Percentiles rank a stretch among this genome's conserved stretches.
Conservation (phyloP, 208 protist genomes). For the Paratrypanosoma confusum region DNA sequence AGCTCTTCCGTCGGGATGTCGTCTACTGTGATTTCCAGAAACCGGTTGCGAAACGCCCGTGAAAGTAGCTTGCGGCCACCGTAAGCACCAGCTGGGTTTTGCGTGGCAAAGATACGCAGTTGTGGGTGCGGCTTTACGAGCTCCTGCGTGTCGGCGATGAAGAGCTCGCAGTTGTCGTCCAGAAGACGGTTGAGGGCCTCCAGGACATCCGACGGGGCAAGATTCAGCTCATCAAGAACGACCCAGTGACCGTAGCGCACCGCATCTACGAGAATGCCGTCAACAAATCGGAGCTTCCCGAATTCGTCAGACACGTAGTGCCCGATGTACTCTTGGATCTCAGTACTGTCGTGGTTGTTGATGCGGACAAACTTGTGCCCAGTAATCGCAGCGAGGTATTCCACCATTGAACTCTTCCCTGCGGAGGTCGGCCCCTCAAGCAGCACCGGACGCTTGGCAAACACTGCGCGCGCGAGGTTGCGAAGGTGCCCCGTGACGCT, state of each 20-base stretch:
- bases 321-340: conserved; percentile 99
- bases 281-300: conserved; percentile 94
- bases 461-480: conserved; percentile 91
- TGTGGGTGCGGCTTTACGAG: conserved; percentile 95
- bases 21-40: conserved; percentile 99
- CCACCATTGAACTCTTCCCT: conserved; percentile 99
- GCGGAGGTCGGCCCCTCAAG: conserved; percentile 98
- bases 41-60: conserved; percentile 99
- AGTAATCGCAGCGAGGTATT: conserved; percentile 96
- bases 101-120: conserved; percentile 99
- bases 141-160: conserved; percentile 98
- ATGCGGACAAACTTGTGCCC: conserved; percentile 99
- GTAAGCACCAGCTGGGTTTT: conserved; percentile 98
- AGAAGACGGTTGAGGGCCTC: conserved; percentile 99
- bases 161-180: conserved; percentile 99
- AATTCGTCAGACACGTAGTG: conserved; percentile 94
- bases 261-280: conserved; percentile 96
- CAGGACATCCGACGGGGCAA: conserved; percentile 99
- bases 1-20: conserved; percentile 98
- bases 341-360: conserved; percentile 99
- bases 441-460: conserved; percentile 95
- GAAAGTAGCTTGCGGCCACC: conserved; percentile 98
- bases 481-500: conserved; percentile 90
- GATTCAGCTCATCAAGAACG: conserved; percentile 99
- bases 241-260: conserved; percentile 99